Conservation (phyloP, 768 basidiomycete genomes). For the Rubroboletus satanas region DNA sequence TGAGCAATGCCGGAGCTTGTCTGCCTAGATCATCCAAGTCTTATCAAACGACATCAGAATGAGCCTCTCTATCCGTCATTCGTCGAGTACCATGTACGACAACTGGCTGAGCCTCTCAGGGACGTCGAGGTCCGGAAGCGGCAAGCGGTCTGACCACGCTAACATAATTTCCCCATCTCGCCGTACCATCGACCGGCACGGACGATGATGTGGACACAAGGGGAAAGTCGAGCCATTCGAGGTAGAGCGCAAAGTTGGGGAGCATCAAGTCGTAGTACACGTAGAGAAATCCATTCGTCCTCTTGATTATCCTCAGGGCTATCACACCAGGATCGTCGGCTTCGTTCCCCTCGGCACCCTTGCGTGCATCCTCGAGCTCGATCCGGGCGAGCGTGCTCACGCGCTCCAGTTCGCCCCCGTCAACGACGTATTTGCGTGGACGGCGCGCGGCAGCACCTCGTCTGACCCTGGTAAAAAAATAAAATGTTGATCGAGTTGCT, state of each 20-base stretch:
- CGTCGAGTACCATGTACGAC: slow-evolving; percentile 77
- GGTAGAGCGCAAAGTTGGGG: slow-evolving; percentile 94
- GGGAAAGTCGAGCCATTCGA: slow-evolving; percentile 97
- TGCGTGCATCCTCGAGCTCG: slow-evolving; percentile 85
- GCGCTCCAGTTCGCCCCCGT: slow-evolving; percentile 84
- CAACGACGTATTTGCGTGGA: slow-evolving; percentile 85
- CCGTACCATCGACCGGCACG: slow-evolving; percentile 29
- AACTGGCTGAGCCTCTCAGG: slow-evolving; percentile 70
- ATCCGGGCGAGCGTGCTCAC: slow-evolving; percentile 84
- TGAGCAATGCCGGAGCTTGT: slow-evolving; percentile 37
- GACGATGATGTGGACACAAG: slow-evolving; percentile 51
- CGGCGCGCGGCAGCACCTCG: slow-evolving; percentile 71
- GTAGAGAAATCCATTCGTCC: slow-evolving; percentile 46
- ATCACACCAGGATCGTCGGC: no score
- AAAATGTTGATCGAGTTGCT: not conserved
- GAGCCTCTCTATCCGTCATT: slow-evolving; percentile 84
- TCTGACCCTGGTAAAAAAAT: slow-evolving; percentile 53
- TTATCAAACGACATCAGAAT: slow-evolving; percentile 74
- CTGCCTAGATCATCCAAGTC: slow-evolving; percentile 66
- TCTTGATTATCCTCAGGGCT: no score
- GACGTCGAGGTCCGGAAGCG: slow-evolving; percentile 92
- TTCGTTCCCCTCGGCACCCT: slow-evolving; percentile 31
- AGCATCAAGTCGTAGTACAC: slow-evolving; percentile 98
- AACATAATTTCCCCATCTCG: slow-evolving; percentile 76
- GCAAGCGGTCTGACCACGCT: slow-evolving; percentile 80